Evolutionary conservation across 73 alveolate genomes (phyloP), one percentile per base, ranked within the genome.

Genomic region (Paramecium sexaurelia): DNA sequence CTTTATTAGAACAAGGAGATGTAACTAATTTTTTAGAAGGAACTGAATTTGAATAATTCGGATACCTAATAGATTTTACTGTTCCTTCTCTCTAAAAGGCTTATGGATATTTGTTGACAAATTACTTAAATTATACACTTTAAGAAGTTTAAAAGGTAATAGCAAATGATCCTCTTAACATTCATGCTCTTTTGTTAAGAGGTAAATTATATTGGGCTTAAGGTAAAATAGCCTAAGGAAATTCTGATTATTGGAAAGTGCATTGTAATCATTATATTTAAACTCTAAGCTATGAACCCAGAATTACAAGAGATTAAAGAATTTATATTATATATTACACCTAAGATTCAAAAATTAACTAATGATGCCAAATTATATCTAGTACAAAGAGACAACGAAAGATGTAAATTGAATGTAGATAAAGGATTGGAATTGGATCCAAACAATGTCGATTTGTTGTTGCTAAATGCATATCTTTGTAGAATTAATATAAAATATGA

Each of bases 351-450:
- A n/a, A 82, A 66, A 26, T 26, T 88, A 15, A 36, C 55, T 15
- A 41, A 40, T 43, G 94, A 88, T 33, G 83, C 94, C 17, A 75
- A 82, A 19, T 88, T 68, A 27, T 69, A 56, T 29, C 27, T 88
- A 11, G 91, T 88, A 20, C 55, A 88, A 69, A 88, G 39, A 13
- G 85, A 88, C 11, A 68, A 43, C 19, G 94, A 88, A 22, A 88
- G 90, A 88, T 88, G 94, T 8, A 55, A 35, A 61, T 29, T 88
- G 1, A 88, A 88, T 69, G 91, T 88, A 5, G 73, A 88, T 24
- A 88, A 88, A 55, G 94, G 94, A 11, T 47, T 88, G 41, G 94
- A 88, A 20, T 39, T 88, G 35, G 78, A 68, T 57, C 94, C 94
- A 22, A 67, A 88, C n/a, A 88, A 88, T 56, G 51, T 55, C 9